Base-by-base conservation (phyloP, 176 grass and related monocot genomes). In the Aegilops bicornis region DNA sequence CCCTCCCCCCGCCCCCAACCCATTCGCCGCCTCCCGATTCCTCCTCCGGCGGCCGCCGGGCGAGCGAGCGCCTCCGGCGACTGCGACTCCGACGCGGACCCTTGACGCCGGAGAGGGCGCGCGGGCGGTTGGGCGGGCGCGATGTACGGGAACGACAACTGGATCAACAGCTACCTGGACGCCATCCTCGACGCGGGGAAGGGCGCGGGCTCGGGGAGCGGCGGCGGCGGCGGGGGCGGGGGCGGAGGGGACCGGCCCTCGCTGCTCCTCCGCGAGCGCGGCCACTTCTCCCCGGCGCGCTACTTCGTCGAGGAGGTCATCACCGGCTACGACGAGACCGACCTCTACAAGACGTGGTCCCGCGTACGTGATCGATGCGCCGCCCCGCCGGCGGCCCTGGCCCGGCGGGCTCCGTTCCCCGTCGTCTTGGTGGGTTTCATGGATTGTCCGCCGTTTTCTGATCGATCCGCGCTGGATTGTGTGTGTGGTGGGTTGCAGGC, bases 231-330 rank as follows among this genome's bases (percentile, higher is more conserved):
- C 63, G 89, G 19, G 79, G 60, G 62, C 16, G 25, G 64, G 0
- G 64, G 76, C 33, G 82, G 31, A n/a, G 64, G 78, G 37, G 83
- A 95, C 73, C 76, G 89, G 11, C 89, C 83, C 23, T 94, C 92
- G 54, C 82, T 95, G 25, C 92, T 94, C 16, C 90, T 95, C 78
- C 85, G 93, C 52, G 93, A 95, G 90, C 81, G 93, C 13, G 93
- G 93, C 13, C 85, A 89, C 85, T 95, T 90, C 79, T 90, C 78
- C 82, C 92, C 93, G 27, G 90, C 93, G 2, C 87, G 93, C 0
- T 95, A 92, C 90, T 95, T 95, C 75, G 93, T 95, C 64, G 93
- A 95, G 85, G 93, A 95, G 82, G 93, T 95, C 87, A 92, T 95
- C 87, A 95, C 93, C 67, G 88, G 93, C 62, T 95, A 88, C 82